Evolutionary conservation across 2,329 filamentous ascomycete species (phyloP), one percentile per base, ranked within the genome.

Genomic region (Cyanodermella asteris): DNA sequence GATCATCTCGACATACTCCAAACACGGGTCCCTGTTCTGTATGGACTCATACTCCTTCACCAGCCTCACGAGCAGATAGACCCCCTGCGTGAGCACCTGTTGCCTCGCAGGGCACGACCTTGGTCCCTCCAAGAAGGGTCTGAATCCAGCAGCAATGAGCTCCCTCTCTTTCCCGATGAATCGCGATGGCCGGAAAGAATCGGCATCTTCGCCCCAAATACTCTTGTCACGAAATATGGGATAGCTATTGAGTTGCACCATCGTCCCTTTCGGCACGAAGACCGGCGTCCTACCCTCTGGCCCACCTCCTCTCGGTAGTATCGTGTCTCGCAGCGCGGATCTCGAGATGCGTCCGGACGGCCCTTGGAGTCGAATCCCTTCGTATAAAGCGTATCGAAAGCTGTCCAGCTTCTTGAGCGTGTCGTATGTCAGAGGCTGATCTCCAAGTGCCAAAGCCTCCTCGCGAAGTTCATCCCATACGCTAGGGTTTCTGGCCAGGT

Each of bases 301-400:
- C 2, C 53, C 55, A 7, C 55, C 54, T 6, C 53, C 55, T 3
- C 38, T 35, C 2, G 55, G 55, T 6, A 58, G 36, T 4, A 45
- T 40, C 0, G 52, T 55, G 33, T 60, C 54, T 20, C 40, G 40
- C 6, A 47, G 36, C 0, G 60, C 59, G 16, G 43, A 36, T 13
- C 61, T 56, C 25, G 41, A 41, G 41, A 64, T 66, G 9, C 48
- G 39, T 6, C 59, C 56, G 14, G 62, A 53, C n/a, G 55, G 47
- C 12, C 59, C 53, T 37, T 61, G 47, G 9, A 61, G 38, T 18
- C 60, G 53, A 12, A 64, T 47, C 9, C 53, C 49, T 43, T 32
- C 12, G 23, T 18, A 18, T 14, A 28, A 17, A 10, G 14, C 16
- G 20, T 25, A 12, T 13, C 22, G 8, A 13, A 23, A 16, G 18